Conservation (phyloP, 208 protist genomes). For the Trichomonas vaginalis region DNA sequence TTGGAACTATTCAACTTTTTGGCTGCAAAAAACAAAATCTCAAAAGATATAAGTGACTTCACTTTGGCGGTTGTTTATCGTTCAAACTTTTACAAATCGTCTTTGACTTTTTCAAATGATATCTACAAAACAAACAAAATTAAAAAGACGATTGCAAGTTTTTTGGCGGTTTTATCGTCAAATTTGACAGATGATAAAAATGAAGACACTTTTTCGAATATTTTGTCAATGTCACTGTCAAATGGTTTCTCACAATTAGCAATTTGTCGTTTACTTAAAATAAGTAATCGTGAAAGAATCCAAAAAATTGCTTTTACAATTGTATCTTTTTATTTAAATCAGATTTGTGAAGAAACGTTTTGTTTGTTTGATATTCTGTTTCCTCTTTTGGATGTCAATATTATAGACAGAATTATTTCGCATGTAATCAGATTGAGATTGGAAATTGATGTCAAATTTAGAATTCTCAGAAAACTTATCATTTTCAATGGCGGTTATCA, state of each 20-base stretch:
- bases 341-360: no score
- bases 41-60: background rate
- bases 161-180: background rate
- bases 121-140: no score
- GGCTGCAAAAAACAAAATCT: background rate
- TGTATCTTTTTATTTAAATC: no score
- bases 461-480: background rate
- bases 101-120: no score
- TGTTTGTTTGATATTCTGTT: no score
- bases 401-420: background rate
- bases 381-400: background rate
- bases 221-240: background rate
- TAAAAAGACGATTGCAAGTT: background rate
- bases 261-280: no score
- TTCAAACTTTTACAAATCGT: background rate
- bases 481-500: background rate
- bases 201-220: background rate
- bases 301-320: no score
- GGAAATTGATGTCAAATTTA: background rate
- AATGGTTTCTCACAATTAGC: background rate
- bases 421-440: background rate
- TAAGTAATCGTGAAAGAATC: no score
- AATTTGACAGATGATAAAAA: background rate
- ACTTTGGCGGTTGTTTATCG: background rate
- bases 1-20: background rate